Conservation (phyloP, 2,329 filamentous ascomycete species). For the Fusarium palustre region DNA sequence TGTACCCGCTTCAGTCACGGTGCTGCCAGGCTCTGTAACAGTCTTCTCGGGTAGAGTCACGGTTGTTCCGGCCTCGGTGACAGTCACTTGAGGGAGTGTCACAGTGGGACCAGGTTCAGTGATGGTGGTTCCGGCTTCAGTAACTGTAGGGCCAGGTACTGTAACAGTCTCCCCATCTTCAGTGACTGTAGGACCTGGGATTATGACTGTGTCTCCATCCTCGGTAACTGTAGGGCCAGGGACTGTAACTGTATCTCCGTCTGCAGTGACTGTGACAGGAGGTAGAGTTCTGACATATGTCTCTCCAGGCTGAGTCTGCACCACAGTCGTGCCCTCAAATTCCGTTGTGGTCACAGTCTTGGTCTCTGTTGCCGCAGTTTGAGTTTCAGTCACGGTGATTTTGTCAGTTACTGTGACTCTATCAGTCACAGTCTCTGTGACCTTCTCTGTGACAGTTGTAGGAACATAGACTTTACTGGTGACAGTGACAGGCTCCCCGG, state of each 20-base stretch:
- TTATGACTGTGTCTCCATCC: neutral
- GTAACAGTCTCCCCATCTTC: conserved; percentile 18
- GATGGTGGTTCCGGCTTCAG: neutral
- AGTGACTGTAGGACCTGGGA: neutral
- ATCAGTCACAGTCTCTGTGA: neutral
- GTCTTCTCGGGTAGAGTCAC: conserved; percentile 19
- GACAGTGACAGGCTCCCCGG: conserved; percentile 3
- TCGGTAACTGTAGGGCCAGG: neutral
- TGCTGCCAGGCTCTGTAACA: conserved; percentile 22
- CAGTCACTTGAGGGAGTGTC: neutral
- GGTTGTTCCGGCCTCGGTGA: conserved; percentile 19
- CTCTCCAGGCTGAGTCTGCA: conserved; percentile 7
- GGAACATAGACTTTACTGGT: conserved; percentile 10
- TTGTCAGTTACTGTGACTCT: conserved; percentile 7
- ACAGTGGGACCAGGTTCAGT: conserved; percentile 18
- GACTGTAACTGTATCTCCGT: conserved; percentile 4
- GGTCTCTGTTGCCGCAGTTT: neutral
- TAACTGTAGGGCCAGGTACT: neutral
- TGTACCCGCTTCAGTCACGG: conserved; percentile 11
- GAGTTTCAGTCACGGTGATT: conserved; percentile 8
- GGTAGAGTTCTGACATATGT: neutral
- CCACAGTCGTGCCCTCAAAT: conserved; percentile 10
- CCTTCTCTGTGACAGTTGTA: neutral
- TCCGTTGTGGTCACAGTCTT: neutral
- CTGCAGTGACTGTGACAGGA: neutral